Evolutionary conservation across 495 filamentous ascomycete genomes (phyloP).

Genomic region (Podospora australis): DNA sequence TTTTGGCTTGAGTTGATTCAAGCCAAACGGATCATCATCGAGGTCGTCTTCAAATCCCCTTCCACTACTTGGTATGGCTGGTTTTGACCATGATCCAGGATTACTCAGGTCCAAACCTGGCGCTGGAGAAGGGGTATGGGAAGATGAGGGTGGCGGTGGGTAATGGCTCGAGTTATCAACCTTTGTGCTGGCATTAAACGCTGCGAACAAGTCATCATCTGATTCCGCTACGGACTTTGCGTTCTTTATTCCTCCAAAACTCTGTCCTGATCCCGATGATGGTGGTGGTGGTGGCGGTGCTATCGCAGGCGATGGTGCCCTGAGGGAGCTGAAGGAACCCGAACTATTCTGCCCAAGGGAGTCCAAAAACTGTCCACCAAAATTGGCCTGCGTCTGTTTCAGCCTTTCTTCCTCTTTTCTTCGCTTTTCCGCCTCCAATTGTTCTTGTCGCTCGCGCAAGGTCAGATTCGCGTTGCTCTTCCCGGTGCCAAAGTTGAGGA

Average conservation of each 20-base stretch:
- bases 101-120: conserved; percentile 29
- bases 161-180: conserved; percentile 56
- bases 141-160: conserved; percentile 50
- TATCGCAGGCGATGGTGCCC: conserved; percentile 33
- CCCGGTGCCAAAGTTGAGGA: conserved; percentile 69
- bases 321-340: conserved; percentile 24
- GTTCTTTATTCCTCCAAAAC: conserved; percentile 11
- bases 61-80: conserved; percentile 13
- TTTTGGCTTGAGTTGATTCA: conserved; percentile 56
- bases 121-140: conserved; percentile 18
- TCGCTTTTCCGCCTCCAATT: conserved; percentile 67
- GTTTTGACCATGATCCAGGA: conserved; percentile 33
- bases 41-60: conserved; percentile 37
- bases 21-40: conserved; percentile 91
- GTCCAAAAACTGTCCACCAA: conserved; percentile 72
- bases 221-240: conserved; percentile 26
- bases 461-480: conserved; percentile 65
- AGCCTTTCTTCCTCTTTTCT: conserved; percentile 67
- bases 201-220: conserved; percentile 57
- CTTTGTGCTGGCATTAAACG: conserved; percentile 51
- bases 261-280: conserved; percentile 1
- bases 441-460: conserved; percentile 78
- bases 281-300: conserved; percentile 14
- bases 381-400: conserved; percentile 63
- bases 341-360: conserved; percentile 39